Evolutionary conservation across 2,329 filamentous ascomycete species (phyloP), one percentile per base, ranked within the genome.

Genomic region (Magnaporthiopsis incrustans): DNA sequence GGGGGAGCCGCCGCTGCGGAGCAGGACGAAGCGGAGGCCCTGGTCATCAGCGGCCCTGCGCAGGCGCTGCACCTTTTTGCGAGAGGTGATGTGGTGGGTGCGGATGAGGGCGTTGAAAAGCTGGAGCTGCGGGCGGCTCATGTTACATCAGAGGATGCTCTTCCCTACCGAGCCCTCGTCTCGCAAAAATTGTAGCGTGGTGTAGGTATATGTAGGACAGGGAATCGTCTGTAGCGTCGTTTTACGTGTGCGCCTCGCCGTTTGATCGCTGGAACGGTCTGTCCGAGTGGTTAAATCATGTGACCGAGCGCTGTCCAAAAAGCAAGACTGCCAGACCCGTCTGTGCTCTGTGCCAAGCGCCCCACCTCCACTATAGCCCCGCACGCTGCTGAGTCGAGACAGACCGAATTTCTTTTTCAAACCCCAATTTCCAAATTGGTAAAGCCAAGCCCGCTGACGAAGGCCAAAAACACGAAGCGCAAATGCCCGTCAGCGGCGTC

Each of bases 11-110:
- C 89, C 89, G 67, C 82, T 86, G 32, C 89, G 83, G 1, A 91
- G 77, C 4, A 92, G 77, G 1, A 89, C 84, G 67, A 84, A 88
- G 62, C 87, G 82, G 64, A 85, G 77, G 68, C 84, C 78, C 60
- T 82, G 78, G 38, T 83, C 79, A 8, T 88, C 86, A 4, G 84
- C 82, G 2, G 87, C 85, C 73, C 89, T 88, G 62, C 80, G 84
- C 27, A 93, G 80, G 64, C 75, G 76, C 10, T 77, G 75, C 0
- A 82, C 75, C 71, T 93, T 93, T 72, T 91, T 92, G 67, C 89
- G 87, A 0, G 88, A 92, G 4, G 89, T 92, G 71, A 93, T 92
- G 73, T 93, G 90, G 69, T 93, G 90, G 0, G 90, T 93, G 63
- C 89, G 84, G 66, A 93, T 90, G 59, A 93, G 78, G 35, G 88